phyloP scores from a whole-genome alignment of 2,329 filamentous ascomycete genomes.

The Penicillium verrucosum region DNA sequence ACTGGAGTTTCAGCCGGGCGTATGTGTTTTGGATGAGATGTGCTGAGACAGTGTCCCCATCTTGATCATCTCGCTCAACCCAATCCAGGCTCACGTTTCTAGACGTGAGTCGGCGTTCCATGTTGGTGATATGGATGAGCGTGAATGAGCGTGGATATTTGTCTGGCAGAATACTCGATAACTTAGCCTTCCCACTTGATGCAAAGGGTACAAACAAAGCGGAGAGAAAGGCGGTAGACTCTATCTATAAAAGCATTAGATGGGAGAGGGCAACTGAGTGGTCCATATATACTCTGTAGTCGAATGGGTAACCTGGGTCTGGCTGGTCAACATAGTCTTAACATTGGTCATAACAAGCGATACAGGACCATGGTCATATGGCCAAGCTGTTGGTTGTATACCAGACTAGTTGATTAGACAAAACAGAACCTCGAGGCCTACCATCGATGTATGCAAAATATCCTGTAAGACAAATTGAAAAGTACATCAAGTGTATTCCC shows the following conservation, averaged over 20 bases:
- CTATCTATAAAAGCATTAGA: not conserved
- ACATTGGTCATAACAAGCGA: no score
- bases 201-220: not conserved
- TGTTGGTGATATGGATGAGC: not conserved
- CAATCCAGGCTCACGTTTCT: constrained; percentile 3
- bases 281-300: not conserved
- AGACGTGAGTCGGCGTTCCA: constrained; percentile 6
- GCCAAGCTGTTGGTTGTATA: not conserved
- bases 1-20: constrained; percentile 70
- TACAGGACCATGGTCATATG: not conserved
- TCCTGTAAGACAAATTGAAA: not conserved
- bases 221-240: not conserved
- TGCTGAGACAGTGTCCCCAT: constrained; percentile 67
- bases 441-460: not conserved
- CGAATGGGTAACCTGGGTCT: no score
- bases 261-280: not conserved
- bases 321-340: no score
- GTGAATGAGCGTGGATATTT: not conserved
- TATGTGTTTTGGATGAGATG: constrained; percentile 79
- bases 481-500: not conserved
- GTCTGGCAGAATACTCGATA: not conserved
- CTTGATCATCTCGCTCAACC: not conserved
- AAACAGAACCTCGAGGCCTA: not conserved
- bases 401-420: not conserved
- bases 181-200: not conserved